Evolutionary conservation across 1,284 basidiomycete genomes (phyloP), one percentile per base, ranked within the genome.

Genomic region (Ceratobasidium sp.): DNA sequence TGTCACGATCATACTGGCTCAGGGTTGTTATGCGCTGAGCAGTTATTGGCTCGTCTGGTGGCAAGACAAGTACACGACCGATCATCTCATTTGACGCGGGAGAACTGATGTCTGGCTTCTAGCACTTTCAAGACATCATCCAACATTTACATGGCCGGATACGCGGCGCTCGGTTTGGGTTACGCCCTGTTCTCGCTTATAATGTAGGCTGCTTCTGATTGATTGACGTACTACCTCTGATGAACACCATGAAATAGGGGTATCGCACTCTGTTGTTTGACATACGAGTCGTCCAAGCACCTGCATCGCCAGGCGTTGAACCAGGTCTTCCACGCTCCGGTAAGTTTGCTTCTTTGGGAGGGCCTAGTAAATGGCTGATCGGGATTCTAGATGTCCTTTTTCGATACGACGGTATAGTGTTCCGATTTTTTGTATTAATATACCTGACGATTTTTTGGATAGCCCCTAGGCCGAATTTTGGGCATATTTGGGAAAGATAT

Each of bases 311-410:
- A 81, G 56, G 88, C 91, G 1, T 89, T 92, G 74, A 81, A 83
- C 3, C 85, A 89, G 37, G 86, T 93, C 53, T 41, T 69, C 2
- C 85, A 88, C 77, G 90, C 92, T 0, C 93, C 94, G 0, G 66
- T 69, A 24, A 69, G 94, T 94, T 88, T 88, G 88, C 6, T 95
- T 94, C 85, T 95, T 95, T 79, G 94, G 96, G 93, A 0, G 95
- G 92, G 0, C 87, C 87, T 76, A 78, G 83, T 77, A 34, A 61
- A 7, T 62, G 19, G 16, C 39, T 29, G 7, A 61, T 39, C n/a
- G 22, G 39, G 41, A 31, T 61, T 49, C 31, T 46, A 59, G 63
- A 27, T 29, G 56, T 62, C 19, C 49, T 41, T 49, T 19, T 65
- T 22, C 43, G 90, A 92, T 16, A 16, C 48, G 22, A 31, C 31